Evolutionary conservation across 768 basidiomycete species (phyloP).

Genomic region (Lentinus tigrinus): DNA sequence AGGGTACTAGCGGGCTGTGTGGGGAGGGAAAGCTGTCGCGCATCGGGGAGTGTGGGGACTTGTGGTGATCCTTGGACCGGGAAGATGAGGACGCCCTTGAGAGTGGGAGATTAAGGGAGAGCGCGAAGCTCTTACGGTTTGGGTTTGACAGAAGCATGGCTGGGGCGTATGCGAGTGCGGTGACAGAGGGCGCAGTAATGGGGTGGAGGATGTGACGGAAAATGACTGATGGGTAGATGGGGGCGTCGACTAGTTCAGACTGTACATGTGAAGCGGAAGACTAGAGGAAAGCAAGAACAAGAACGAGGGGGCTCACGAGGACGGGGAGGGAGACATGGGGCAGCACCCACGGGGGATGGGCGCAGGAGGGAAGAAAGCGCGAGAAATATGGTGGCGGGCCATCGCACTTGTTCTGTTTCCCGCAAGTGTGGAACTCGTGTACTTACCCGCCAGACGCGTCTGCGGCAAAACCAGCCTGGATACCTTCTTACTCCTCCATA

Average conservation of each 20-base stretch:
- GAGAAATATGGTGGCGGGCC: not conserved
- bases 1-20: slow-evolving; percentile 3
- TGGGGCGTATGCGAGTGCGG: not conserved
- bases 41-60: slow-evolving; percentile 1
- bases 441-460: not conserved
- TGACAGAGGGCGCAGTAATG: not conserved
- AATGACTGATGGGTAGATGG: slow-evolving; percentile 12
- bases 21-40: slow-evolving; percentile 17
- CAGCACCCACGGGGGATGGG: not conserved
- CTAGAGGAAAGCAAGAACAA: not conserved
- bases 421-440: not conserved
- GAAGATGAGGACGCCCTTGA: not conserved
- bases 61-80: not conserved
- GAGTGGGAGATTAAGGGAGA: slow-evolving; percentile 10
- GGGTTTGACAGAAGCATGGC: slow-evolving; percentile 8
- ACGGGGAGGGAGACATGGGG: not conserved
- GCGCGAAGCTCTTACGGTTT: slow-evolving; percentile 14
- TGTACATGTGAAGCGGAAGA: slow-evolving; percentile 1
- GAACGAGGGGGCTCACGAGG: not conserved
- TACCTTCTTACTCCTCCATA: slow-evolving; percentile 11
- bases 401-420: not conserved
- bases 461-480: slow-evolving; percentile 5
- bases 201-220: not conserved
- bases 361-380: slow-evolving; percentile 5
- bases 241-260: not conserved